A percentile compares a stretch with the other conserved stretches of the same genome.
Evolutionary conservation across 495 filamentous ascomycete species (phyloP).

Genomic region (Talaromyces proteolyticus): DNA sequence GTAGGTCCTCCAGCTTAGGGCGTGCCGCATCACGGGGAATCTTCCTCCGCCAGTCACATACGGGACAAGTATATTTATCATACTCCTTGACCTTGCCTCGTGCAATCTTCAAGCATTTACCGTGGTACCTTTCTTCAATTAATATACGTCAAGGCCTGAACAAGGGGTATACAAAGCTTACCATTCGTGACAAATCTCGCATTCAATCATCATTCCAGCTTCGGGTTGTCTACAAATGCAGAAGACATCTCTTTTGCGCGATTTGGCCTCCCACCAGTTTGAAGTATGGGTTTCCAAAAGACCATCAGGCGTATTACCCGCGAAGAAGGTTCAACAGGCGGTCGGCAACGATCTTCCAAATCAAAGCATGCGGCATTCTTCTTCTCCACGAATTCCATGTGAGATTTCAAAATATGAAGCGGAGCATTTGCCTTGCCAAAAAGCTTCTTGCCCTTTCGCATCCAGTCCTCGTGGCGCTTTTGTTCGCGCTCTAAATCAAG

Average conservation of each 20-base stretch:
- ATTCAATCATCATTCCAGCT: conserved; percentile 99
- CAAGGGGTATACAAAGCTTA: conserved; percentile 47
- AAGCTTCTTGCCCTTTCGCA: conserved; percentile 95
- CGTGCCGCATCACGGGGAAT: conserved; percentile 97
- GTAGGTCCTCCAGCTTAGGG: conserved; percentile 89
- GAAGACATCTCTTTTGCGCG: conserved; percentile 73
- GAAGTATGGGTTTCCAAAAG: conserved; percentile 42
- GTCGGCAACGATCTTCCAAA: conserved; percentile 78
- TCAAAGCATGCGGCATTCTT: conserved; percentile 91
- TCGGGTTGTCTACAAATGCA: conserved; percentile 93
- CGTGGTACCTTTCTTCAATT: conserved; percentile 69
- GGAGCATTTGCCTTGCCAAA: conserved; percentile 99
- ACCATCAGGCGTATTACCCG: conserved; percentile 75
- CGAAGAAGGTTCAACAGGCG: conserved; percentile 88
- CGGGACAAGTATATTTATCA: conserved; percentile 96
- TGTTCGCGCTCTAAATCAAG: conserved; percentile 92
- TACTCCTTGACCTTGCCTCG: conserved; percentile 96
- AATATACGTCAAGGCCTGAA: too few relatives aligned
- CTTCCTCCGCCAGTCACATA: conserved; percentile 96
- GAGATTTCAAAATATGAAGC: conserved; percentile 83
- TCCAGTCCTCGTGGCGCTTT: conserved; percentile 98
- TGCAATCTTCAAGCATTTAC: conserved; percentile 97
- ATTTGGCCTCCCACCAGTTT: conserved; percentile 41
- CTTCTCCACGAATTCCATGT: conserved; percentile 90
- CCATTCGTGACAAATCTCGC: conserved; percentile 97